Conservation (phyloP, 306 rosid species). For the Cercis canadensis region DNA sequence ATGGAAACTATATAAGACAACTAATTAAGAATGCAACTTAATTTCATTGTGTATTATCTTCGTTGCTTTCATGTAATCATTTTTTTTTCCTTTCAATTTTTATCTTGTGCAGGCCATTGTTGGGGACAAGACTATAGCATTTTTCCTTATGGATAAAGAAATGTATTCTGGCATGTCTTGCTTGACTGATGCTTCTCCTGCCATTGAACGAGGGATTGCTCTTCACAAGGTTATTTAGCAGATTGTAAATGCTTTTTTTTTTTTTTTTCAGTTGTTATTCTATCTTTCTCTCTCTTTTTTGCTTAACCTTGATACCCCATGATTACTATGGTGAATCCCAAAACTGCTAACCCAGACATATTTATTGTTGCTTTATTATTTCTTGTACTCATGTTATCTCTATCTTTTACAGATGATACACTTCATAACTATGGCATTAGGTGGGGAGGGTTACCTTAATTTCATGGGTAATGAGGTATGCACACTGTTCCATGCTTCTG, state of each 20-base stretch:
- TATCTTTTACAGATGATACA: slow-evolving; percentile 83
- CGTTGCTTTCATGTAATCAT: background rate
- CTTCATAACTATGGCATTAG: slow-evolving; percentile 90
- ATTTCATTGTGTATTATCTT: background rate
- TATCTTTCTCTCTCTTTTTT: too few relatives aligned
- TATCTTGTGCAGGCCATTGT: slow-evolving; percentile 78
- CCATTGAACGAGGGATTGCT: slow-evolving; percentile 87
- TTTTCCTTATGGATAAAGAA: slow-evolving; percentile 83
- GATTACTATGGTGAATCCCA: slow-evolving; percentile 22
- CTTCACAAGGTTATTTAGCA: slow-evolving; percentile 80
- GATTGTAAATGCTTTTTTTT: slow-evolving; percentile 21
- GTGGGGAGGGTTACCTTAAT: slow-evolving; percentile 97
- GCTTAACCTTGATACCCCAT: background rate
- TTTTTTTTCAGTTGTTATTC: background rate
- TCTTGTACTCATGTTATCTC: slow-evolving; percentile 34
- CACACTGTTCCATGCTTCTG: slow-evolving; percentile 33
- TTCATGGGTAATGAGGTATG: slow-evolving; percentile 99
- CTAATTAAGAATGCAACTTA: background rate
- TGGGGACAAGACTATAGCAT: slow-evolving; percentile 92
- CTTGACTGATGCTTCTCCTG: slow-evolving; percentile 72
- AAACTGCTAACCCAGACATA: slow-evolving; percentile 19
- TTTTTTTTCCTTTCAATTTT: slow-evolving; percentile 16
- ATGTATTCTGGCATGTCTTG: slow-evolving; percentile 97
- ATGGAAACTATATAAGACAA: slow-evolving; percentile 18
- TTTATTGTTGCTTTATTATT: slow-evolving; percentile 15